Percentiles rank a stretch among this genome's conserved stretches.
These are phyloP conservation scores for Gracilaria gracilis DNA, from an alignment of 23 red algal genomes.

Conservation along the genomic window DNA sequence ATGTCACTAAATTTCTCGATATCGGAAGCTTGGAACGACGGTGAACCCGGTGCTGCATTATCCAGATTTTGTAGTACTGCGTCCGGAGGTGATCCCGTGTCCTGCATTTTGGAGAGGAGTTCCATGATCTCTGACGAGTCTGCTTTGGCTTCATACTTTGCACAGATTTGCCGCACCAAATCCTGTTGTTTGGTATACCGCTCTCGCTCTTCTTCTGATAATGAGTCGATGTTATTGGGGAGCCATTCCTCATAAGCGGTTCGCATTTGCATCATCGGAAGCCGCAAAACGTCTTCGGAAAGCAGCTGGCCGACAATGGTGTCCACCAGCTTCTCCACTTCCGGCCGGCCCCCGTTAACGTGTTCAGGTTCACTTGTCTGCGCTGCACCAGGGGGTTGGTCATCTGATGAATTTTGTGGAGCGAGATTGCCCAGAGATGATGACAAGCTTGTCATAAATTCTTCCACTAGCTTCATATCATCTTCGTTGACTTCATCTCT, in stretches of 20 bases:
- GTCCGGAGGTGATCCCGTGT: conserved; percentile 60
- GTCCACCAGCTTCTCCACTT: conserved; percentile 68
- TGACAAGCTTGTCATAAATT: conserved; percentile 65
- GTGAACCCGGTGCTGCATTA: not conserved
- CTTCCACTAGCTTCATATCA: conserved; percentile 72
- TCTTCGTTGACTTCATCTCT: conserved; percentile 37
- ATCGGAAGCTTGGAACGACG: conserved; percentile 25
- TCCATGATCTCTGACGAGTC: conserved; percentile 62
- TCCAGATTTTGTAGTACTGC: conserved; percentile 56
- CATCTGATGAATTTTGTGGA: conserved; percentile 1
- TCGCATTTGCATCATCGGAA: conserved; percentile 72
- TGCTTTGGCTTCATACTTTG: conserved; percentile 47
- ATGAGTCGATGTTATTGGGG: conserved; percentile 18
- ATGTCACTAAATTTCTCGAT: conserved; percentile 28
- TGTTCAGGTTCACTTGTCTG: not conserved
- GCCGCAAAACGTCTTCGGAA: conserved; percentile 66
- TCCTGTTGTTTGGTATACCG: conserved; percentile 53
- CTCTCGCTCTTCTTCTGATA: conserved; percentile 45
- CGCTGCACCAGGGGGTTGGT: not conserved
- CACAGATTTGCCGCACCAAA: conserved; percentile 62
- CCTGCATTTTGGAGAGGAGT: conserved; percentile 66
- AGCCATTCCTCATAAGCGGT: conserved; percentile 69
- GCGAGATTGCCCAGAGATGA: conserved; percentile 16
- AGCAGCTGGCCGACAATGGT: conserved; percentile 67
- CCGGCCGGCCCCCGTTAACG: conserved; percentile 13